Percentiles rank a stretch among this genome's conserved stretches.
Conservation (phyloP, 371 early-diverging fungal species). For the Mortierella sp. region DNA sequence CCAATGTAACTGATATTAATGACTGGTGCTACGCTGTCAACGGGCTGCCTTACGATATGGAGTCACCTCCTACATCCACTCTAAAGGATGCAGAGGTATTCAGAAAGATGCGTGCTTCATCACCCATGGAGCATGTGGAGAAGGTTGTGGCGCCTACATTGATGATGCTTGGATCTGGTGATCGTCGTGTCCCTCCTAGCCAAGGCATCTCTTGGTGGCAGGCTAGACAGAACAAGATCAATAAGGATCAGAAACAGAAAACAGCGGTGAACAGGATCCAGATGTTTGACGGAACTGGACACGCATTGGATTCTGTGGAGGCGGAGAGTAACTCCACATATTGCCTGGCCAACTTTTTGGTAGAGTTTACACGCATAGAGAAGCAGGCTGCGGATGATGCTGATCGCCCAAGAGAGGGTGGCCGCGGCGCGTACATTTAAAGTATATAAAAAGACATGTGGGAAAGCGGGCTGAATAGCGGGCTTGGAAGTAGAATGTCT, state of each 20-base stretch:
- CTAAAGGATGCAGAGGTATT: conserved; percentile 65
- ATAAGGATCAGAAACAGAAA: conserved; percentile 13
- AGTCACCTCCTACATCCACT: conserved; percentile 48
- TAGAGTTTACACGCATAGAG: conserved; percentile 40
- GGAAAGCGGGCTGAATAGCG: no score
- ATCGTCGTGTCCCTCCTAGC: conserved; percentile 78
- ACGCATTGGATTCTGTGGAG: conserved; percentile 75
- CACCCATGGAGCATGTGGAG: conserved; percentile 66
- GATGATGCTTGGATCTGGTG: conserved; percentile 72
- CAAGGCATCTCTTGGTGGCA: conserved; percentile 66
- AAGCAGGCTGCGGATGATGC: conserved; percentile 1
- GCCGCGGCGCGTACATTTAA: conserved; percentile 30
- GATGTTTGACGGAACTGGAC: conserved; percentile 73
- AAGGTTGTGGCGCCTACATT: conserved; percentile 72
- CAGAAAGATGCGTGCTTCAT: conserved; percentile 61
- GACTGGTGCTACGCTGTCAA: conserved; percentile 71
- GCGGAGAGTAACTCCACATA: conserved; percentile 63
- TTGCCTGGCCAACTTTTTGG: conserved; percentile 36
- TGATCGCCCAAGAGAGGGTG: conserved; percentile 33
- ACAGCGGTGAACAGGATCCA: conserved; percentile 58
- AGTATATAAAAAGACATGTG: no score
- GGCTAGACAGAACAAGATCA: conserved; percentile 45
- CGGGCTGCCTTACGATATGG: conserved; percentile 31
- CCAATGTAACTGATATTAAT: conserved; percentile 70
- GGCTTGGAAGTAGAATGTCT: no score